These are phyloP conservation scores for Hordeum vulgare DNA, from an alignment of 176 grass and related monocot species.

Conservation along the genomic window DNA sequence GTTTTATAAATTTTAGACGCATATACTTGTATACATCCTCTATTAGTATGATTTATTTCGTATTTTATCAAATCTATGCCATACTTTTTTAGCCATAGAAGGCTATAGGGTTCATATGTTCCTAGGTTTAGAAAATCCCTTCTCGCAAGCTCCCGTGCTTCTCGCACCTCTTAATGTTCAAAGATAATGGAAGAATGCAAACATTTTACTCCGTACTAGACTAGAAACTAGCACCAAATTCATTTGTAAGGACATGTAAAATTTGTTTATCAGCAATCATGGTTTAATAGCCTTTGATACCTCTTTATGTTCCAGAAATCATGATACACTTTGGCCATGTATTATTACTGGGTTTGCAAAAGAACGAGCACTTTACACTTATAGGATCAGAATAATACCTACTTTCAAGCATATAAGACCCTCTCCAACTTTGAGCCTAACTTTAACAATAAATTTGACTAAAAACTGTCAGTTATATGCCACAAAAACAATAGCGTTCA, in stretches of 20 bases:
- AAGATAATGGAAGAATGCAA: not conserved
- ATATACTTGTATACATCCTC: not conserved
- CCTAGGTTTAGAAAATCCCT: not conserved
- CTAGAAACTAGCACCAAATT: not conserved
- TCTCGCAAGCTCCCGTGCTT: not conserved
- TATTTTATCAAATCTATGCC: not conserved
- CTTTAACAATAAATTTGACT: not conserved
- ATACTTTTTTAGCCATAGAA: not conserved
- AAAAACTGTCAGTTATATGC: not conserved
- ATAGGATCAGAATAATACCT: not conserved
- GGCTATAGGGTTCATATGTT: not conserved
- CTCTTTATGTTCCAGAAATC: not conserved
- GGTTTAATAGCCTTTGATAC: not conserved
- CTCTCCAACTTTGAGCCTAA: not conserved
- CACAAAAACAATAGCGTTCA: too few species aligned
- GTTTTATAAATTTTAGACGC: not conserved
- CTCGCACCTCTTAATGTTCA: not conserved
- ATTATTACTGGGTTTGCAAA: not conserved
- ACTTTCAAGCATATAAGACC: not conserved
- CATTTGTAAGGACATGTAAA: not conserved
- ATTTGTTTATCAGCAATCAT: not conserved
- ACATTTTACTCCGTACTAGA: not conserved
- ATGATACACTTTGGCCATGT: too few species aligned
- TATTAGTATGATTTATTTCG: too few species aligned
- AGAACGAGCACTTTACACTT: not conserved